These are phyloP conservation scores for Noccaea bulbosa DNA, from an alignment of 345 rosid genomes.

Conservation along the genomic window DNA sequence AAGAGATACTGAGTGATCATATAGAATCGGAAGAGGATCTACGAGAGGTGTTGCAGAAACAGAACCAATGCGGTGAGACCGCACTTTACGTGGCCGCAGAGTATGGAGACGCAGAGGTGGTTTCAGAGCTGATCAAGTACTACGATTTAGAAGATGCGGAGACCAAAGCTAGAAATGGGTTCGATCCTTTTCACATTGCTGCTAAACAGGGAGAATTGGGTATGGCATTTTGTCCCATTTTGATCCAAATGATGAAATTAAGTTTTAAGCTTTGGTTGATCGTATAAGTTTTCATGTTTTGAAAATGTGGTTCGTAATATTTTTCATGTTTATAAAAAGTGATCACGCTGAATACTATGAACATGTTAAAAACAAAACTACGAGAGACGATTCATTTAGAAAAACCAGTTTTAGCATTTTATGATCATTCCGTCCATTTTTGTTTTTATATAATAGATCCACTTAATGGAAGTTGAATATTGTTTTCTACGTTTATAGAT, in stretches of 20 bases:
- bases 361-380: too few relatives aligned
- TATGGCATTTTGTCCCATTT: slow-evolving; percentile 25
- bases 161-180: slow-evolving; percentile 85
- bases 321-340: too few relatives aligned
- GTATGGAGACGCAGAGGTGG: slow-evolving; percentile 66
- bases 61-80: slow-evolving; percentile 82
- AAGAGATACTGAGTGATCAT: slow-evolving; percentile 46
- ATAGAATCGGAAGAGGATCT: slow-evolving; percentile 50
- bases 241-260: not conserved
- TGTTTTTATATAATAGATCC: slow-evolving; percentile 5
- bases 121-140: slow-evolving; percentile 66
- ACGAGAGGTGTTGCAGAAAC: slow-evolving; percentile 57
- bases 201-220: slow-evolving; percentile 90
- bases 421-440: not conserved
- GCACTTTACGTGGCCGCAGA: slow-evolving; percentile 83
- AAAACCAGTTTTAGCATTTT: too few relatives aligned
- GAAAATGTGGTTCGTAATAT: too few relatives aligned
- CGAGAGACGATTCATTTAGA: too few relatives aligned
- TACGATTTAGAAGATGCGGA: slow-evolving; percentile 75
- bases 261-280: not conserved
- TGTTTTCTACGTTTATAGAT: slow-evolving; percentile 45
- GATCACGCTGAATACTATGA: too few relatives aligned
- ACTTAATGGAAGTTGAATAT: slow-evolving; percentile 5
- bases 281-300: not conserved
- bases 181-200: slow-evolving; percentile 83